These are phyloP conservation scores for Fusarium beomiforme DNA, from an alignment of 2,329 filamentous ascomycete genomes.

Conservation along the genomic window DNA sequence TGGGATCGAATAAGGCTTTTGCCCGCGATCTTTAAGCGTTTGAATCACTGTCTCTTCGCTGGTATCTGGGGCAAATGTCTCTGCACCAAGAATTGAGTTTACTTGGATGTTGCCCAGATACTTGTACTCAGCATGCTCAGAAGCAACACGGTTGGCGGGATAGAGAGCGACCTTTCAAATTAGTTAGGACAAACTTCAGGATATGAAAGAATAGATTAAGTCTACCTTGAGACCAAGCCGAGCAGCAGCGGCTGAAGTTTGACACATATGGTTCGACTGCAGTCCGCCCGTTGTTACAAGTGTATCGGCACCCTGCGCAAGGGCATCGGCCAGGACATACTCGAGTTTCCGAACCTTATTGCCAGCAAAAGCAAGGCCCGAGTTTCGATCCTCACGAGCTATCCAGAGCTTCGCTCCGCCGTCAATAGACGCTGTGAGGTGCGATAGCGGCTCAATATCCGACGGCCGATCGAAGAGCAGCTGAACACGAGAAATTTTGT, in stretches of 20 bases:
- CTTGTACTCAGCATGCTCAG: constrained; percentile 8
- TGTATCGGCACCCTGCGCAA: constrained; percentile 19
- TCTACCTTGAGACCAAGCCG: constrained; percentile 22
- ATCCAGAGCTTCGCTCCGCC: constrained; percentile 10
- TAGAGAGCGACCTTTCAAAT: constrained; percentile 17
- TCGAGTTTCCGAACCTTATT: constrained; percentile 31
- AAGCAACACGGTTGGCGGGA: constrained; percentile 6
- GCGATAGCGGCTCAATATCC: constrained; percentile 21
- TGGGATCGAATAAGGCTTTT: constrained; percentile 19
- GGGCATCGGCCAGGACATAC: constrained; percentile 25
- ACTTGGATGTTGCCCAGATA: constrained; percentile 23
- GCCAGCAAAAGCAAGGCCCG: constrained; percentile 30
- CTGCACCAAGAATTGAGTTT: constrained; percentile 19
- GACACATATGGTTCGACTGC: constrained; percentile 32
- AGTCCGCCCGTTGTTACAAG: constrained; percentile 25
- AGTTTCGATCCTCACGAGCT: constrained; percentile 24
- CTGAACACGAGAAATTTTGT: constrained; percentile 18
- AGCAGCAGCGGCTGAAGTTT: constrained; percentile 26
- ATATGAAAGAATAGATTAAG: accelerated
- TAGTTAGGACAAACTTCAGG: neutral
- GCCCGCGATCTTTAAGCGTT: constrained; percentile 1
- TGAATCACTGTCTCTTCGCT: neutral
- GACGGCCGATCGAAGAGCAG: constrained; percentile 18
- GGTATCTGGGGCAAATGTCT: constrained; percentile 16
- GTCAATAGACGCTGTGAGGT: constrained; percentile 1